Evolutionary conservation across 2,329 filamentous ascomycete species (phyloP).

Genomic region (Phaeosphaeria sp.): DNA sequence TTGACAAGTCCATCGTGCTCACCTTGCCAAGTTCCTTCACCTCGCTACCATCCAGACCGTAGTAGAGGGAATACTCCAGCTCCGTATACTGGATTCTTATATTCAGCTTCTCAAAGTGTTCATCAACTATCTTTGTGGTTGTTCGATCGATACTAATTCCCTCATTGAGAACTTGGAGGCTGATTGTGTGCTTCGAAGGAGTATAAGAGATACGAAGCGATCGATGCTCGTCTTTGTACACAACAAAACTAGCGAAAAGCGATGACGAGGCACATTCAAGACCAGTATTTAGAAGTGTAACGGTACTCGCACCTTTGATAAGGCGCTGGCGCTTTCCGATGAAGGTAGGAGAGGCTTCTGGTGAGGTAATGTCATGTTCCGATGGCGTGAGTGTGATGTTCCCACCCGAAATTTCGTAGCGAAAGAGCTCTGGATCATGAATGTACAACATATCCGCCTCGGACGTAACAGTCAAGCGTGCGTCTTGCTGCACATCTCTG

Average conservation of each 20-base stretch:
- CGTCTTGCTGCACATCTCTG: background rate
- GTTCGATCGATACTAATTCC: slow-evolving; percentile 9
- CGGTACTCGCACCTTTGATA: slow-evolving; percentile 13
- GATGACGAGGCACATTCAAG: background rate
- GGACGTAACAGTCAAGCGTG: background rate
- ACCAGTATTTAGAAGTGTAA: background rate
- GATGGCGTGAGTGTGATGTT: slow-evolving; percentile 8
- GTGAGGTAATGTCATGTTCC: slow-evolving; percentile 2
- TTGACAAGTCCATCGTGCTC: slow-evolving; percentile 12
- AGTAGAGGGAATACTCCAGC: slow-evolving; percentile 7
- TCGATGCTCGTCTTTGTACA: slow-evolving; percentile 29
- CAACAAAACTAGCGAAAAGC: slow-evolving; percentile 8
- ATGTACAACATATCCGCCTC: slow-evolving; percentile 11
- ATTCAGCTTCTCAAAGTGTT: background rate
- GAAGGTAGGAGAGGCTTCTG: slow-evolving; percentile 17
- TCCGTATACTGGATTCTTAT: slow-evolving; percentile 11
- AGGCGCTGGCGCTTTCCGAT: slow-evolving; percentile 18
- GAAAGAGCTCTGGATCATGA: slow-evolving; percentile 6
- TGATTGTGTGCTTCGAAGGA: background rate
- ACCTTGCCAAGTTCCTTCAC: slow-evolving; percentile 2
- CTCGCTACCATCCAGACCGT: background rate
- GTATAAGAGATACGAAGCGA: slow-evolving; percentile 14
- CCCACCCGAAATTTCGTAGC: slow-evolving; percentile 2
- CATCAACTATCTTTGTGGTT: background rate
- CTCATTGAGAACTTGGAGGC: slow-evolving; percentile 13